Evolutionary conservation across 2,329 filamentous ascomycete species (phyloP).

Genomic region (Fusarium euwallaceae): DNA sequence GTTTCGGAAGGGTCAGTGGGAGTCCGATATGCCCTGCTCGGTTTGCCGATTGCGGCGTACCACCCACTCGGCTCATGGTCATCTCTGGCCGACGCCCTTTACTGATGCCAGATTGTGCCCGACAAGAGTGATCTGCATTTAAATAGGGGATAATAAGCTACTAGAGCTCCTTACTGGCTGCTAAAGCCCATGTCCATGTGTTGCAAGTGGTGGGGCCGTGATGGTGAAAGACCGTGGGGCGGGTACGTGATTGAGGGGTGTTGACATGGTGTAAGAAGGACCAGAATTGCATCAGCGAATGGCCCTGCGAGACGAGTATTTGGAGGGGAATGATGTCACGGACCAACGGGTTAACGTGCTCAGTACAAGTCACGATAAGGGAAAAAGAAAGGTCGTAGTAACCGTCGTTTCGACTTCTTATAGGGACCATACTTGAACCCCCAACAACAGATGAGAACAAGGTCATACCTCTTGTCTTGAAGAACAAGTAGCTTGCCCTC

Average conservation of each 20-base stretch:
- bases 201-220: constrained; percentile 27
- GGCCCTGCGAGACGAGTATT: constrained; percentile 3
- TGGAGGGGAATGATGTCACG: constrained; percentile 32
- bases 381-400: constrained; percentile 11
- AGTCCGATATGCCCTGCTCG: not conserved
- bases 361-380: constrained; percentile 4
- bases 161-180: not conserved
- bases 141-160: not conserved
- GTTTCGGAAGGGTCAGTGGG: not conserved
- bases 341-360: constrained; percentile 37
- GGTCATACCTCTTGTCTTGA: not conserved
- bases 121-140: constrained; percentile 2
- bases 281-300: constrained; percentile 20
- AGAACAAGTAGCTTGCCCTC: not conserved
- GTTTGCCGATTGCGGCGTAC: not conserved
- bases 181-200: not conserved
- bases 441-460: not conserved
- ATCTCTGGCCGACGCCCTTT: not conserved
- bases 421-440: not conserved
- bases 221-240: constrained; percentile 46
- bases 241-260: constrained; percentile 36
- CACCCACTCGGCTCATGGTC: not conserved
- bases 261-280: constrained; percentile 25
- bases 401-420: not conserved
- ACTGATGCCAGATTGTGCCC: not conserved